Evolutionary conservation across 2,329 filamentous ascomycete species (phyloP).

Genomic region (Penicillium nordicum): DNA sequence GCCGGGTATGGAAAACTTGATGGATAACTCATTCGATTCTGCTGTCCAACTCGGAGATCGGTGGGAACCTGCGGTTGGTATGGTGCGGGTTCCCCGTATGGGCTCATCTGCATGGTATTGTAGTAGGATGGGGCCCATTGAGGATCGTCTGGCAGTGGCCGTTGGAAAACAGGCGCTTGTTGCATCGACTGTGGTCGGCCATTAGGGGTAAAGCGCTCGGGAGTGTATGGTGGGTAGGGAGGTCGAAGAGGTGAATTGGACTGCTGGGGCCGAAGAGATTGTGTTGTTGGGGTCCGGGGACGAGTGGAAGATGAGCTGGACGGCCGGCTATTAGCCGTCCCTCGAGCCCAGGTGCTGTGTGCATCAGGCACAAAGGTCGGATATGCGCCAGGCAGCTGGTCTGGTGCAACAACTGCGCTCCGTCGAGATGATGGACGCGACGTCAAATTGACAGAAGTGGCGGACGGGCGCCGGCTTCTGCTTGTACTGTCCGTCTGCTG

Average conservation of each 20-base stretch:
- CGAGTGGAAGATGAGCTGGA: constrained; percentile 39
- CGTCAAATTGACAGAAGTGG: constrained; percentile 18
- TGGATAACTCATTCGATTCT: constrained; percentile 21
- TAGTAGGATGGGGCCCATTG: constrained; percentile 44
- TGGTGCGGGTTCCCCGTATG: constrained; percentile 30
- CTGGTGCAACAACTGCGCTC: constrained; percentile 12
- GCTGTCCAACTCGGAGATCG: constrained; percentile 32
- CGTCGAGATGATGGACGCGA: constrained; percentile 22
- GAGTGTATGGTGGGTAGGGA: constrained; percentile 29
- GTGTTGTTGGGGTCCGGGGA: constrained; percentile 44
- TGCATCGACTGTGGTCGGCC: constrained; percentile 36
- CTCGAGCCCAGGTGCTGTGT: constrained; percentile 46
- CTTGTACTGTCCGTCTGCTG: constrained; percentile 46
- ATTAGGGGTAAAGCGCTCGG: constrained; percentile 38
- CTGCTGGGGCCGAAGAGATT: constrained; percentile 37
- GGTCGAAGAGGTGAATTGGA: constrained; percentile 36
- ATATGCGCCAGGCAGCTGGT: constrained; percentile 30
- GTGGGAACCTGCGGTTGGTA: constrained; percentile 28
- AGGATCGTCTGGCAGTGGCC: constrained; percentile 49
- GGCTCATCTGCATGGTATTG: constrained; percentile 22
- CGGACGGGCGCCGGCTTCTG: constrained; percentile 17
- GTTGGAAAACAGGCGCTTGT: constrained; percentile 31
- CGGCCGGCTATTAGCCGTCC: constrained; percentile 44
- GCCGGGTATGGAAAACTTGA: constrained; percentile 21
- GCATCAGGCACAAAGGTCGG: constrained; percentile 38